These are phyloP conservation scores for Xerocomellus amylosporus DNA, from an alignment of 768 basidiomycete genomes.

Conservation along the genomic window DNA sequence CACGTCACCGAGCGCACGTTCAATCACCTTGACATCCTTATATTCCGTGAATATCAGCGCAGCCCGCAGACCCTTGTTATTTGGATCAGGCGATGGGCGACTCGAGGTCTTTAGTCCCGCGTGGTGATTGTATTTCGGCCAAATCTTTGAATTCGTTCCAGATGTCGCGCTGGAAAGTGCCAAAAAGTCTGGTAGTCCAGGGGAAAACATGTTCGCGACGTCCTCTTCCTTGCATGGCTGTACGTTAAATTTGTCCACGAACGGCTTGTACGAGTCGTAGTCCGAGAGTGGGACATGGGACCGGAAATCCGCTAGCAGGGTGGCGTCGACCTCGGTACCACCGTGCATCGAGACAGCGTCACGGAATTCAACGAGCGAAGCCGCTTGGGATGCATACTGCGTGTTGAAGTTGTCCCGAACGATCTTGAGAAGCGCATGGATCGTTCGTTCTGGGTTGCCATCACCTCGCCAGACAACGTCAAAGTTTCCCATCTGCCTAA, in stretches of 20 bases:
- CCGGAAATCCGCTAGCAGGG: conserved; percentile 8
- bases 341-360: conserved; percentile 1
- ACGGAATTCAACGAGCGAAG: conserved; percentile 8
- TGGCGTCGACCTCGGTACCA: not conserved
- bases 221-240: conserved; percentile 20
- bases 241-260: conserved; percentile 10
- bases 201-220: conserved; percentile 18
- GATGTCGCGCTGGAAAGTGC: conserved; percentile 16
- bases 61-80: not conserved
- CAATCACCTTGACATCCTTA: conserved; percentile 5
- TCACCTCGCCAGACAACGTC: too few species aligned
- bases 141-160: conserved; percentile 6
- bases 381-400: conserved; percentile 3
- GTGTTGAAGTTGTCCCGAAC: conserved; percentile 10
- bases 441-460: conserved; percentile 1
- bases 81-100: not conserved
- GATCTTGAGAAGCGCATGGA: not conserved
- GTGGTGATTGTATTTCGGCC: conserved; percentile 10
- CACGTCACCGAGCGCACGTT: conserved; percentile 4
- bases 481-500: too few species aligned
- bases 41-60: not conserved
- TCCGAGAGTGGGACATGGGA: conserved; percentile 4
- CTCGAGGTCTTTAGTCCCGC: not conserved
- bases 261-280: conserved; percentile 19
- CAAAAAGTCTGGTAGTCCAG: conserved; percentile 15